Evolutionary conservation across 257 asterid species (phyloP).

Genomic region (Nicotiana benthamiana): DNA sequence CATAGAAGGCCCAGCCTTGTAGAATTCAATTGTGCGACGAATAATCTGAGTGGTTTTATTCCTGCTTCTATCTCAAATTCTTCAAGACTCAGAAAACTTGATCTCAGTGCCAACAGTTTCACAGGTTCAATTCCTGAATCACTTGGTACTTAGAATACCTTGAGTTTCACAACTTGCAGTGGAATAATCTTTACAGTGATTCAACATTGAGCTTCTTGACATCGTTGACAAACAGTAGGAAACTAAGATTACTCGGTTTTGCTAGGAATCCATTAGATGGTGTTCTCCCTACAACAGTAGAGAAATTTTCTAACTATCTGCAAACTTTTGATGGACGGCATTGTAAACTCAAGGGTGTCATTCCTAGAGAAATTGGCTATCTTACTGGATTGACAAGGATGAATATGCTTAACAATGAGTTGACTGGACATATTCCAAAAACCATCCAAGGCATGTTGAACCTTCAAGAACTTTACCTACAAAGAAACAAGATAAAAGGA

Average conservation of each 20-base stretch:
- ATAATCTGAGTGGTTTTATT: conserved; percentile 10
- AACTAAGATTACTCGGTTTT: not conserved
- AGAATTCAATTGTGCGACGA: not conserved
- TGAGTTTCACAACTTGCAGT: not conserved
- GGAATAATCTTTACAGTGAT: not conserved
- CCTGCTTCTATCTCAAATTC: conserved; percentile 22
- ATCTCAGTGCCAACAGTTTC: conserved; percentile 3
- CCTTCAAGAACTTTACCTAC: not conserved
- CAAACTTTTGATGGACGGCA: not conserved
- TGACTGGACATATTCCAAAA: not conserved
- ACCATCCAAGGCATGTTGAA: not conserved
- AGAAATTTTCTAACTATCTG: not conserved
- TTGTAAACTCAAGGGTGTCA: not conserved
- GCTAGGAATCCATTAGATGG: not conserved
- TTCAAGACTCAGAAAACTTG: conserved; percentile 8
- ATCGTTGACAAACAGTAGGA: not conserved
- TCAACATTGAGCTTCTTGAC: not conserved
- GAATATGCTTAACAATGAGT: not conserved
- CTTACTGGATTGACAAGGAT: not conserved
- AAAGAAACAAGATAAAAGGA: not conserved
- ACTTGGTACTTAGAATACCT: conserved; percentile 4
- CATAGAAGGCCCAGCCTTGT: conserved; percentile 3
- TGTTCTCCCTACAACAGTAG: not conserved
- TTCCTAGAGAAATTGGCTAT: not conserved
- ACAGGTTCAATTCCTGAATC: conserved; percentile 18